Evolutionary conservation across 495 filamentous ascomycete species (phyloP).

Genomic region (Halenospora varia): DNA sequence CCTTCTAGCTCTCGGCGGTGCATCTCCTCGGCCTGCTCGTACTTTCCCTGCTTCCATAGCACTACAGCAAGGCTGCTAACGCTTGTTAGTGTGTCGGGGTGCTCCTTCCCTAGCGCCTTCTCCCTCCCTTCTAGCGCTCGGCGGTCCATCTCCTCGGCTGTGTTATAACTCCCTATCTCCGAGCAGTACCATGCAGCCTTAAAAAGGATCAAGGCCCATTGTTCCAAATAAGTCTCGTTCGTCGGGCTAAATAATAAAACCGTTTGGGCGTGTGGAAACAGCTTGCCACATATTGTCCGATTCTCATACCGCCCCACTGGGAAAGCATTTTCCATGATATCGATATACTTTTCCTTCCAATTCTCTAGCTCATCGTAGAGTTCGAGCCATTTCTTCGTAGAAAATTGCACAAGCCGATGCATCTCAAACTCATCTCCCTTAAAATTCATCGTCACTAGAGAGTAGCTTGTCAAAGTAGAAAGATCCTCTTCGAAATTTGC

Average conservation of each 20-base stretch:
- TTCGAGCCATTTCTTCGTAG: constrained; percentile 17
- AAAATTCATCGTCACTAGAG: constrained; percentile 28
- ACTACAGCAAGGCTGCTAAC: constrained; percentile 24
- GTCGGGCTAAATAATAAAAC: constrained; percentile 5
- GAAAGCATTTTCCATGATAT: constrained; percentile 2
- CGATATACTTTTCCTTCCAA: constrained; percentile 12
- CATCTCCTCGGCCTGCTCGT: constrained; percentile 16
- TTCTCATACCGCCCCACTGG: constrained; percentile 22
- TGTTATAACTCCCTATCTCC: constrained; percentile 7
- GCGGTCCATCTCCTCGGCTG: constrained; percentile 14
- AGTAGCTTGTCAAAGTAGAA: constrained; percentile 33
- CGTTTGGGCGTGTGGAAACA: constrained; percentile 25
- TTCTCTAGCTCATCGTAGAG: constrained; percentile 6
- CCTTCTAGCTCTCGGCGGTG: constrained; percentile 18
- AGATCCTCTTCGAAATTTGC: constrained; percentile 39
- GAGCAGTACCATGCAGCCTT: constrained; percentile 4
- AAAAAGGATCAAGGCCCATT: constrained; percentile 4
- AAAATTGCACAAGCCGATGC: constrained; percentile 17
- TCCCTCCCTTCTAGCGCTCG: constrained; percentile 23
- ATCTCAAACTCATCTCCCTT: constrained; percentile 9
- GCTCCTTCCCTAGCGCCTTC: constrained; percentile 25
- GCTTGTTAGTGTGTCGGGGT: constrained; percentile 26
- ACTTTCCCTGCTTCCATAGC: constrained; percentile 12
- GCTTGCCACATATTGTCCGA: constrained; percentile 23
- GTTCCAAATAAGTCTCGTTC: constrained; percentile 6